Conservation (phyloP, 75 land plant genomes). For the Cryptomeria japonica region DNA sequence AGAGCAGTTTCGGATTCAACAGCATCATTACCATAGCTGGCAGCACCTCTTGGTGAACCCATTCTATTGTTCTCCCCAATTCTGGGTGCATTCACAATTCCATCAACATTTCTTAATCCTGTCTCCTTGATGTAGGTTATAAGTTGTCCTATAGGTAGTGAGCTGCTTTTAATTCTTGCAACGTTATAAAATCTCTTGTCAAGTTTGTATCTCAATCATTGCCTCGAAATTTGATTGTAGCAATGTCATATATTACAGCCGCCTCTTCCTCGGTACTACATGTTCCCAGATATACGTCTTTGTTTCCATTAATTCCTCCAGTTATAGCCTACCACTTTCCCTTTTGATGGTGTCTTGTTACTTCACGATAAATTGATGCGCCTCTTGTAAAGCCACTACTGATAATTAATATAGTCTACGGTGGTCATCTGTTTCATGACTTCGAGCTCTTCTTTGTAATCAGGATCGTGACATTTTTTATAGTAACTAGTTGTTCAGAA, state of each 20-base stretch:
- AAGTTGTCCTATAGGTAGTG: not conserved
- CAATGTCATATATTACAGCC: conserved; percentile 83
- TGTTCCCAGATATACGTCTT: conserved; percentile 81
- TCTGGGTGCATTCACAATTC: not conserved
- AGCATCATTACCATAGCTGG: too few species aligned
- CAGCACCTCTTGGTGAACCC: not conserved
- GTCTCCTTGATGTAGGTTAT: not conserved
- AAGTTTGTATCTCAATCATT: conserved; percentile 74
- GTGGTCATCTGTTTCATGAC: conserved; percentile 77
- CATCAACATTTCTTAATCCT: not conserved
- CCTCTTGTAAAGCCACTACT: conserved; percentile 92
- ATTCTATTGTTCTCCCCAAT: not conserved
- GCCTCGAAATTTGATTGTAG: conserved; percentile 82
- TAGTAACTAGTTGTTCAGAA: conserved; percentile 79
- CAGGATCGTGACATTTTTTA: conserved; percentile 99
- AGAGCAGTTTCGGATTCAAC: not conserved
- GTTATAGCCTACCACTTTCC: conserved; percentile 91
- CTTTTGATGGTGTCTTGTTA: conserved; percentile 87
- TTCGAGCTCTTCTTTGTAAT: conserved; percentile 86
- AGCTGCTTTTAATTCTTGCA: conserved; percentile 28
- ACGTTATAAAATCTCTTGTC: conserved; percentile 80
- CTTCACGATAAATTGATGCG: conserved; percentile 82
- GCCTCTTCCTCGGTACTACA: conserved; percentile 90
- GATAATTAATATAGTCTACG: conserved; percentile 68
- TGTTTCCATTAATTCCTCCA: conserved; percentile 85